Conservation (phyloP, 2,329 filamentous ascomycete species). For the Aspergillus hiratsukae region DNA sequence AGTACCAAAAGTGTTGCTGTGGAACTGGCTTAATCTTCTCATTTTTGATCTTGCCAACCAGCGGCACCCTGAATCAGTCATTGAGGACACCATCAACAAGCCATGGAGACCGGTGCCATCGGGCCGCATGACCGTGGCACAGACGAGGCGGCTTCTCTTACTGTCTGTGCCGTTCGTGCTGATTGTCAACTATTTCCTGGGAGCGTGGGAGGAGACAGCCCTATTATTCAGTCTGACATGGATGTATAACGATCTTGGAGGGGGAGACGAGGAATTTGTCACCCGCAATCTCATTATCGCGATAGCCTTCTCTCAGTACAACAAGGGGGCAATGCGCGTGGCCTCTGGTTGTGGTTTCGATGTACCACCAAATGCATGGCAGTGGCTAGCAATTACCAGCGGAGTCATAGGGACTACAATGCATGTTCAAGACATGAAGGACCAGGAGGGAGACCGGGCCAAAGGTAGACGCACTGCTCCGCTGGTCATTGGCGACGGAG, state of each 20-base stretch:
- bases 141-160: constrained; percentile 22
- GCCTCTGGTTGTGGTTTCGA: constrained; percentile 3
- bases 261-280: constrained; percentile 23
- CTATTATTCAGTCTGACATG: constrained; percentile 32
- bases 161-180: constrained; percentile 18
- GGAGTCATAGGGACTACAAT: constrained; percentile 34
- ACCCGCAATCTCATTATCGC: constrained; percentile 25
- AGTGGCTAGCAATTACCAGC: constrained; percentile 29
- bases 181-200: constrained; percentile 15
- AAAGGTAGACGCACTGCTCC: constrained; percentile 24
- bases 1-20: constrained; percentile 12
- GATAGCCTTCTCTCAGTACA: constrained; percentile 18
- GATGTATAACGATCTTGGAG: constrained; percentile 41
- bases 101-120: constrained; percentile 32
- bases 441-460: constrained; percentile 28
- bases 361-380: constrained; percentile 1
- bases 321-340: constrained; percentile 15
- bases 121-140: constrained; percentile 16
- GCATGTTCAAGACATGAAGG: constrained; percentile 38
- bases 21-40: constrained; percentile 30
- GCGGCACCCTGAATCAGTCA: constrained; percentile 27
- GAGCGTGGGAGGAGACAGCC: constrained; percentile 23
- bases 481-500: constrained; percentile 24
- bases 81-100: constrained; percentile 43
- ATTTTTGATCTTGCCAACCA: constrained; percentile 41